These are phyloP conservation scores for Phytophthora capsici DNA, from an alignment of 352 stramenopile genomes.

Conservation along the genomic window DNA sequence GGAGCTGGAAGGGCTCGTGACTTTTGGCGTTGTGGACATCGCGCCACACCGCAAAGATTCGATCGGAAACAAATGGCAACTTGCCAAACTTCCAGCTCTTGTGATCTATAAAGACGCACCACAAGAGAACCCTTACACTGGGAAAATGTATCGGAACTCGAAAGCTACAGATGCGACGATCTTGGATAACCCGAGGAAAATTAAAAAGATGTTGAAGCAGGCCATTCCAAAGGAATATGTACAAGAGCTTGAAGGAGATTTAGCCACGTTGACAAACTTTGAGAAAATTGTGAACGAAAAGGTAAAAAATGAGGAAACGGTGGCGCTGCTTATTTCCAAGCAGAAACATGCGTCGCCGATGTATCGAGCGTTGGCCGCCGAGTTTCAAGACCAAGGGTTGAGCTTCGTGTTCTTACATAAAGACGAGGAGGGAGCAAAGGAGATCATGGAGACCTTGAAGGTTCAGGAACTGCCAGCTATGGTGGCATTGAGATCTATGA, in stretches of 20 bases:
- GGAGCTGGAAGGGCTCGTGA: conserved; percentile 50
- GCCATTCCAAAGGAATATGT: conserved; percentile 65
- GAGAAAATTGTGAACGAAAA: conserved; percentile 32
- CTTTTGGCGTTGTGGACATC: conserved; percentile 54
- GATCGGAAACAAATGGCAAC: conserved; percentile 63
- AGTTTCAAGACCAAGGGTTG: conserved; percentile 57
- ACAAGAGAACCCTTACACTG: conserved; percentile 80
- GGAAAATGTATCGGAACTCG: conserved; percentile 63
- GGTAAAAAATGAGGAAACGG: conserved; percentile 11
- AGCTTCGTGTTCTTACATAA: conserved; percentile 62
- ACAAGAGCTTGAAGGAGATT: conserved; percentile 30
- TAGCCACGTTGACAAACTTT: conserved; percentile 29
- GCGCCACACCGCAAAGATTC: conserved; percentile 33
- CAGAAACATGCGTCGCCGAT: conserved; percentile 63
- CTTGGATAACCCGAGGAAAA: conserved; percentile 52
- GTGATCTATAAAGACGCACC: conserved; percentile 67
- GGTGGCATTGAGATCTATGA: conserved; percentile 50
- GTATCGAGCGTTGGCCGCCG: conserved; percentile 65
- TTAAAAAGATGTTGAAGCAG: conserved; percentile 71
- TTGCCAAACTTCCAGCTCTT: conserved; percentile 53
- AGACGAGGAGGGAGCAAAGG: conserved; percentile 36
- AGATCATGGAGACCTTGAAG: conserved; percentile 41
- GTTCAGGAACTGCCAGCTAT: conserved; percentile 55
- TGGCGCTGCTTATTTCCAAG: conserved; percentile 71
- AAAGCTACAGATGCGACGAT: conserved; percentile 37